Evolutionary conservation across 441 rosid species (phyloP).

Genomic region (Iberis amara): DNA sequence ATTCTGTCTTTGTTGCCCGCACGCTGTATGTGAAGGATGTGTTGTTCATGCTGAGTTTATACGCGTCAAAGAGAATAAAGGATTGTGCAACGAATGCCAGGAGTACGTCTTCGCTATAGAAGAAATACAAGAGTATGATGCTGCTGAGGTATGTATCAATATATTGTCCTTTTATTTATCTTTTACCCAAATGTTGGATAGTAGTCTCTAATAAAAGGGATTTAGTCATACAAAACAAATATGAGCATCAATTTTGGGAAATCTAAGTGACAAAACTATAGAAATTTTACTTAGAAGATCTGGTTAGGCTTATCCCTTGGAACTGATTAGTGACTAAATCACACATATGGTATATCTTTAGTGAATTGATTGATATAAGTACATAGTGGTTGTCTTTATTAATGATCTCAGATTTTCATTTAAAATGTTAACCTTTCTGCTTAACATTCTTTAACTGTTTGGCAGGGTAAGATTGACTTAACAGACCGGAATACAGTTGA

Average conservation of each 20-base stretch:
- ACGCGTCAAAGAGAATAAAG: slow-evolving; percentile 23
- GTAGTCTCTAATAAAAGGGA: no score
- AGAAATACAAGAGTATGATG: slow-evolving; percentile 24
- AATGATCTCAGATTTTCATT: no score
- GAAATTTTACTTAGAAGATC: no score
- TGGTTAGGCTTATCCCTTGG: no score
- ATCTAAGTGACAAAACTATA: no score
- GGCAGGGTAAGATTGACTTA: slow-evolving; percentile 30
- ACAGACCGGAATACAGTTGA: slow-evolving; percentile 25
- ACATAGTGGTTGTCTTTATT: no score
- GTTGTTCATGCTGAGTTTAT: slow-evolving; percentile 20
- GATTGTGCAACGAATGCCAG: slow-evolving; percentile 26
- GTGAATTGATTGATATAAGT: no score
- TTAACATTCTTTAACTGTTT: slow-evolving; percentile 13
- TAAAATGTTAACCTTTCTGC: background rate
- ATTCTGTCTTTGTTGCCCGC: slow-evolving; percentile 26
- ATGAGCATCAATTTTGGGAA: no score
- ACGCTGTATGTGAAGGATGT: slow-evolving; percentile 27
- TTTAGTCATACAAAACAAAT: no score
- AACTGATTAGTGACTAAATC: no score
- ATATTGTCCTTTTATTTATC: background rate
- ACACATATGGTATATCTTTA: no score
- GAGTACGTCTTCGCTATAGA: slow-evolving; percentile 23
- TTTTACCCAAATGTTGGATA: background rate
- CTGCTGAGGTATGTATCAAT: slow-evolving; percentile 28